Percentiles rank a stretch among this genome's conserved stretches.
Conservation (phyloP, 345 rosid genomes). For the Eucalyptus polybractea region DNA sequence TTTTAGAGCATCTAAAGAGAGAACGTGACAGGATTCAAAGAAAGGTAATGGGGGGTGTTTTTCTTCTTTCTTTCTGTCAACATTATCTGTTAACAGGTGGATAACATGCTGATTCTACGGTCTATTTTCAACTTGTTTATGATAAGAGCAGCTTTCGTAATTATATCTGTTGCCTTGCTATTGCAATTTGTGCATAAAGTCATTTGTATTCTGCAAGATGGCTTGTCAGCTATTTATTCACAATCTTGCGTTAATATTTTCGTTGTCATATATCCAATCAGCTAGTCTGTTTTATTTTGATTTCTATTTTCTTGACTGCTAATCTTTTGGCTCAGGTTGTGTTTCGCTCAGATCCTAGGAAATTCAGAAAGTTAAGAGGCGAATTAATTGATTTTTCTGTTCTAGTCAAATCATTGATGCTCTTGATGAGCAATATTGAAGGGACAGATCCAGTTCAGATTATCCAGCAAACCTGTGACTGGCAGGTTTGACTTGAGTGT, state of each 20-base stretch:
- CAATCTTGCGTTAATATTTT: background rate
- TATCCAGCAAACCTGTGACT: constrained; percentile 47
- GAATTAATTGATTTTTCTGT: constrained; percentile 55
- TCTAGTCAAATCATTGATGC: constrained; percentile 23
- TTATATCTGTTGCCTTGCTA: background rate
- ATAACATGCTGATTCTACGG: background rate
- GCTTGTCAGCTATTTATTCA: background rate
- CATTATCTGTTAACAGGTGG: background rate
- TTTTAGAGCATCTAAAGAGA: constrained; percentile 33
- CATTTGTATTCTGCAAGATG: background rate
- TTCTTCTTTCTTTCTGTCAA: background rate
- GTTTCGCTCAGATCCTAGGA: constrained; percentile 54
- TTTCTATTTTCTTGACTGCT: background rate
- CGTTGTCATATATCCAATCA: background rate
- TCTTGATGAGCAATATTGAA: constrained; percentile 21
- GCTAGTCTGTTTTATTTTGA: background rate
- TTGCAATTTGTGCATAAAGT: background rate
- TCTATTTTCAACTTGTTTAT: background rate
- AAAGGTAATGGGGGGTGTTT: constrained; percentile 34
- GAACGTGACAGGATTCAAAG: constrained; percentile 36
- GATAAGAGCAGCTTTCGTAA: background rate
- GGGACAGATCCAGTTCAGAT: constrained; percentile 32
- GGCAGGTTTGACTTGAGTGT: constrained; percentile 52
- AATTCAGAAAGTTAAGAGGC: constrained; percentile 46
- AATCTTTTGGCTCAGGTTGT: constrained; percentile 40